Conservation (phyloP, 2,329 filamentous ascomycete species). For the Ascosphaera apis region DNA sequence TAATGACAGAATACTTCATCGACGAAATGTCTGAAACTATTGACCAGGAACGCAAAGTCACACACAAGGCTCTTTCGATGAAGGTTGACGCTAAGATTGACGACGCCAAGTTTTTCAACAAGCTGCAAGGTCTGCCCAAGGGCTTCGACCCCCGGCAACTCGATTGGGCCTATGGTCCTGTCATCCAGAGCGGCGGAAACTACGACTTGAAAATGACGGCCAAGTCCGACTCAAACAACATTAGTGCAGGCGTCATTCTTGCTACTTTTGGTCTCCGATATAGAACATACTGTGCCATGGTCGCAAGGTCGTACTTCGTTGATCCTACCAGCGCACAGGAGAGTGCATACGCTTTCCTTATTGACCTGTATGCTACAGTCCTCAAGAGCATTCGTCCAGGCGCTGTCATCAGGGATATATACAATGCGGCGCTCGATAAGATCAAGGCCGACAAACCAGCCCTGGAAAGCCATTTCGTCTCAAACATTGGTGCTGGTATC, state of each 20-base stretch:
- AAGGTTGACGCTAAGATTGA: conserved; percentile 84
- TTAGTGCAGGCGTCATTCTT: conserved; percentile 85
- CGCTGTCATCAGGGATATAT: conserved; percentile 67
- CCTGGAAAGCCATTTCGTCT: conserved; percentile 81
- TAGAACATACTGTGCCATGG: conserved; percentile 81
- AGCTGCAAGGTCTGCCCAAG: conserved; percentile 52
- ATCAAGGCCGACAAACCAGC: conserved; percentile 85
- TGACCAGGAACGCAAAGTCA: conserved; percentile 92
- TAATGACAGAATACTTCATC: conserved; percentile 92
- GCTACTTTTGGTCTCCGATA: conserved; percentile 81
- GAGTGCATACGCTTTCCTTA: conserved; percentile 72
- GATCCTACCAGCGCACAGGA: conserved; percentile 95
- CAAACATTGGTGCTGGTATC: conserved; percentile 77
- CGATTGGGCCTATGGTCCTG: conserved; percentile 80
- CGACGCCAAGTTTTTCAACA: conserved; percentile 82
- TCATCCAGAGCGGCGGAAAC: conserved; percentile 84
- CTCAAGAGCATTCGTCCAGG: conserved; percentile 82
- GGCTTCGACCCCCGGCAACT: conserved; percentile 76
- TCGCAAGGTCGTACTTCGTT: conserved; percentile 84
- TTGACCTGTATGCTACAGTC: conserved; percentile 66
- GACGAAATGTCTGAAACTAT: conserved; percentile 95
- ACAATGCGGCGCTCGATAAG: conserved; percentile 58
- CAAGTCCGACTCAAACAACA: conserved; percentile 56
- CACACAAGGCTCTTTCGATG: conserved; percentile 63
- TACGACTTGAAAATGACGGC: conserved; percentile 70